These are phyloP conservation scores for Simplicillium aogashimaense DNA, from an alignment of 2,329 filamentous ascomycete species.

Conservation along the genomic window DNA sequence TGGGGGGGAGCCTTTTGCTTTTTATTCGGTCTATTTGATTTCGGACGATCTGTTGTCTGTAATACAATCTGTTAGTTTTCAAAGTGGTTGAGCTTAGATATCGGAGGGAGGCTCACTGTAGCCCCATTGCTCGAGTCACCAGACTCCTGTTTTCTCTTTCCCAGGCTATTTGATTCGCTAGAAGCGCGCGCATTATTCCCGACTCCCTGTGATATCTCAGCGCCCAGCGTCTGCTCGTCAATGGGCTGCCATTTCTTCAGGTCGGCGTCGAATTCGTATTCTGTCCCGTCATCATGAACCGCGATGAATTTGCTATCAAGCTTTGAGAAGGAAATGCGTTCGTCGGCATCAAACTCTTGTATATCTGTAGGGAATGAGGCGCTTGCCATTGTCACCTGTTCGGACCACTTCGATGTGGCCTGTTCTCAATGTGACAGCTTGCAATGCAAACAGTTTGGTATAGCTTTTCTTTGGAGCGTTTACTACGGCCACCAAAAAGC, in stretches of 20 bases:
- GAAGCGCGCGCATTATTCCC: conserved; percentile 13
- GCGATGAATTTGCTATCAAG: conserved; percentile 74
- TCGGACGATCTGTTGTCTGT: conserved; percentile 19
- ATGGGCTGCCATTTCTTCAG: conserved; percentile 67
- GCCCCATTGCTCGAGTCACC: conserved; percentile 22
- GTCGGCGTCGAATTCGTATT: conserved; percentile 71
- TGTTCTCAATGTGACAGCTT: too few relatives aligned
- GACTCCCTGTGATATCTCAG: conserved; percentile 27
- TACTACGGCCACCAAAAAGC: too few relatives aligned
- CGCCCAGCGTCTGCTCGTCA: conserved; percentile 28
- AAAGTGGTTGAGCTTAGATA: too few relatives aligned
- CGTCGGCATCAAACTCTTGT: conserved; percentile 63
- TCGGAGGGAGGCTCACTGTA: conserved; percentile 28
- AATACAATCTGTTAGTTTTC: conserved; percentile 4
- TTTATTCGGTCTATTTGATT: conserved; percentile 29
- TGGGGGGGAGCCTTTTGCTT: conserved; percentile 37
- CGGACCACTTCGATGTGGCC: too few relatives aligned
- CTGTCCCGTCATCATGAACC: conserved; percentile 73
- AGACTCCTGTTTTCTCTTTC: conserved; percentile 32
- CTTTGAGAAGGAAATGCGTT: conserved; percentile 80
- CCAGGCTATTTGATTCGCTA: conserved; percentile 15
- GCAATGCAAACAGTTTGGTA: too few relatives aligned
- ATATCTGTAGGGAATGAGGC: conserved; percentile 46
- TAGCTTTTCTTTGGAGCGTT: too few relatives aligned
- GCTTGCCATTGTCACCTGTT: neutral